phyloP scores from a whole-genome alignment of 1,139 yeast genomes.

The Geotrichum bryndzae region DNA sequence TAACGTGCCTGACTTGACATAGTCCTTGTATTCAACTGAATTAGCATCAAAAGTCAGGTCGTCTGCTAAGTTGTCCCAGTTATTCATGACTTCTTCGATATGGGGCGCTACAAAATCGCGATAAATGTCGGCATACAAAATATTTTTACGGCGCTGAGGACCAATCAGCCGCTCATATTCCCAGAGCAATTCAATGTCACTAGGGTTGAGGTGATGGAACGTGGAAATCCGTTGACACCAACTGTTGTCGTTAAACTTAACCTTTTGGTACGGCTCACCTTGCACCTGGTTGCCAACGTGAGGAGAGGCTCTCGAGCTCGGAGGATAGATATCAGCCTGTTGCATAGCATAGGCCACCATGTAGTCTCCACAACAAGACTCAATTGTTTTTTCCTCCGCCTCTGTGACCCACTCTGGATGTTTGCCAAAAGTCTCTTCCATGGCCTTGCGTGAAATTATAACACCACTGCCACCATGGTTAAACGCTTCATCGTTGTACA shows the following conservation, averaged over 20 bases:
- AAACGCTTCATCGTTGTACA: constrained; percentile 24
- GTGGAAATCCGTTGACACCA: constrained; percentile 28
- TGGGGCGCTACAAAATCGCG: constrained; percentile 26
- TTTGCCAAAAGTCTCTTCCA: constrained; percentile 27
- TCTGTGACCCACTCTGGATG: constrained; percentile 26
- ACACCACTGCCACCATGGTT: constrained; percentile 40
- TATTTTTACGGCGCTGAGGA: constrained; percentile 17
- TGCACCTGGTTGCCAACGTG: constrained; percentile 19
- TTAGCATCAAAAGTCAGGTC: constrained; percentile 6
- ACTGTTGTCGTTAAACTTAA: constrained; percentile 13
- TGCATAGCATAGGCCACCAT: constrained; percentile 31
- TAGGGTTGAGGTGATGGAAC: constrained; percentile 25
- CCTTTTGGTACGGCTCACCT: constrained; percentile 20
- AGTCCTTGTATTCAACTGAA: constrained; percentile 4
- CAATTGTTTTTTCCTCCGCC: constrained; percentile 27
- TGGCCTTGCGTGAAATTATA: constrained; percentile 33
- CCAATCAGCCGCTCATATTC: constrained; percentile 26
- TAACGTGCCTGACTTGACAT: background rate
- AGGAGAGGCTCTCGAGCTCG: constrained; percentile 10
- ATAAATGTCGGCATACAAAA: constrained; percentile 24
- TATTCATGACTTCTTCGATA: constrained; percentile 19
- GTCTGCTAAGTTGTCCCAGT: constrained; percentile 22
- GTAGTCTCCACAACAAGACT: constrained; percentile 36
- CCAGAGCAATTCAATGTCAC: constrained; percentile 25
- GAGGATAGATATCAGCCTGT: constrained; percentile 17